Base-by-base conservation (phyloP, 371 early-diverging fungal genomes). In the Mortierella sp. region DNA sequence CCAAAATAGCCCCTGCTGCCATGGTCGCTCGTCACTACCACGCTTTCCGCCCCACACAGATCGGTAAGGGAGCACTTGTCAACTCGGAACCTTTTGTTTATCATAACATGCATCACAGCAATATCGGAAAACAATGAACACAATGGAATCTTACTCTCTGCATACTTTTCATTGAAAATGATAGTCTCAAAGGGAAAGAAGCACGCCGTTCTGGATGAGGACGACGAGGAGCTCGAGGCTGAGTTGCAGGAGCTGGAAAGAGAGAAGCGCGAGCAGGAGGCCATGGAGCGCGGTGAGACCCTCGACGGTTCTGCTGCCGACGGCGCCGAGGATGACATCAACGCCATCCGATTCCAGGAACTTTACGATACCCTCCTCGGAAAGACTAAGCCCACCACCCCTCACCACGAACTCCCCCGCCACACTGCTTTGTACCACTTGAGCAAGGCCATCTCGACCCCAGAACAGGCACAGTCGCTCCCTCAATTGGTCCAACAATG, bases 401-500 rank as follows among this genome's bases (percentile, higher is more conserved):
- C 70, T 34, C 70, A 38, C 11, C 84, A 88, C 31, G 82, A 84
- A 45, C 68, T 81, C 4, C 88, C 88, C 19, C 79, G 77, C 14
- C 84, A 80, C 55, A 28, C 84, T 4, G 65, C 84, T 31, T 72
- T 88, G 16, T 73, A 45, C 48, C 81, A 88, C 44, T 71, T 88
- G 57, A n/a, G 72, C 19, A 28, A 58, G 65, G n/a, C 65, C 10
- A 28, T 84, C 48, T 72, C 81, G 5, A 81, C 77, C 45, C 70
- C 55, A 58, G 82, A 82, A 5, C 82, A 86, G 71, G 84, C 82
- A 38, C 52, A 73, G 57, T 70, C 60, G 28, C 28, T 90, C 38
- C 89, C 90, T 2, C 42, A 73, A 26, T 55, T 83, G 8, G 80
- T 90, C 16, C 85, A 84, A 45, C 89, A 90, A 71, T 90, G 90